Evolutionary conservation across 192 early-diverging fungal species (phyloP).

Genomic region (Coemansia sp.): DNA sequence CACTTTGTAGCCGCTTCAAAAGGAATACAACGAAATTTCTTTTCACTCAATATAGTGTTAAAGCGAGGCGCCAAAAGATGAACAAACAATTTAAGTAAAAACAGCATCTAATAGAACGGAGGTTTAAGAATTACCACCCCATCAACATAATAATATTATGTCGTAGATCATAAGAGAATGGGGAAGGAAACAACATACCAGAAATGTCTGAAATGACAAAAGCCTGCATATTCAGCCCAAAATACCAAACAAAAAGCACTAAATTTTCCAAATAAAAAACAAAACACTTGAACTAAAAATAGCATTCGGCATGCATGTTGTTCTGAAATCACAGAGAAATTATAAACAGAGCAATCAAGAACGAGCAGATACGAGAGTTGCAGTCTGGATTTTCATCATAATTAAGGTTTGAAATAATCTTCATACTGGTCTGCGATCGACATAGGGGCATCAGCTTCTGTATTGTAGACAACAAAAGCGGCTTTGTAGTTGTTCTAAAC

Average conservation of each 20-base stretch:
- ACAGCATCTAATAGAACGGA: neutral
- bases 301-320: neutral
- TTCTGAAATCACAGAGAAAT: neutral
- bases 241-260: constrained; percentile 2
- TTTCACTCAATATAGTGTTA: too few species aligned
- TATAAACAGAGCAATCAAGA: neutral
- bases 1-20: neutral
- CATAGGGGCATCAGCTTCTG: neutral
- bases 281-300: neutral
- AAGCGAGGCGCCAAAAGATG: neutral
- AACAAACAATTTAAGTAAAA: neutral
- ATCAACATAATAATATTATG: neutral
- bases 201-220: neutral
- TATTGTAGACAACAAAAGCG: neutral
- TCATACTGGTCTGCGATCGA: neutral
- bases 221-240: neutral
- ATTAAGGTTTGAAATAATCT: constrained; percentile 6
- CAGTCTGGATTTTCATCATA: neutral
- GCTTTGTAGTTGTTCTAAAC: too few species aligned
- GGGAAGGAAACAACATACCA: neutral
- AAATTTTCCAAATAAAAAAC: constrained; percentile 1
- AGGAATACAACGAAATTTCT: neutral
- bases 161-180: neutral
- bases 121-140: neutral
- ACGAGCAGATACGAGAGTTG: neutral